Conservation (phyloP, 2,329 filamentous ascomycete genomes). For the Fusarium sp. region DNA sequence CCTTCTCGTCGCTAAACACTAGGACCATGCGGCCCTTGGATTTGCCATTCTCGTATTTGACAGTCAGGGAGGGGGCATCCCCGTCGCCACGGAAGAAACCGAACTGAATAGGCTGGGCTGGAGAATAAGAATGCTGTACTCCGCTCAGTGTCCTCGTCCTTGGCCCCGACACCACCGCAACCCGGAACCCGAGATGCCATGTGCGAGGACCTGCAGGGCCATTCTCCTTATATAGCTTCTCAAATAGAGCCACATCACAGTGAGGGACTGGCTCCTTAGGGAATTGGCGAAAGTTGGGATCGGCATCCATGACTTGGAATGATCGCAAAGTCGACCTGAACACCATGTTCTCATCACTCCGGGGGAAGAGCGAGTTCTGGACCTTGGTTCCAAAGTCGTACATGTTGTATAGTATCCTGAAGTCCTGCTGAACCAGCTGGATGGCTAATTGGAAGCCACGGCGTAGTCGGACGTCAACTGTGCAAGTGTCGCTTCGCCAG, state of each 20-base stretch:
- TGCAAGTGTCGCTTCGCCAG: constrained; percentile 77
- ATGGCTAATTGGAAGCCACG: constrained; percentile 80
- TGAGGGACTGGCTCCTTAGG: constrained; percentile 78
- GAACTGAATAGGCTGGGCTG: constrained; percentile 78
- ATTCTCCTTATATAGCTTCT: constrained; percentile 74
- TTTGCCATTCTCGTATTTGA: constrained; percentile 76
- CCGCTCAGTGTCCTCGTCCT: constrained; percentile 82
- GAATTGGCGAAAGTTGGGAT: constrained; percentile 77
- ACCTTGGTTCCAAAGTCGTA: constrained; percentile 87
- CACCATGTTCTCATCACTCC: constrained; percentile 75
- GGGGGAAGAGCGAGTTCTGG: constrained; percentile 75
- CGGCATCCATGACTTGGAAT: constrained; percentile 85
- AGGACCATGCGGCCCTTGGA: constrained; percentile 79
- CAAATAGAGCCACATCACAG: constrained; percentile 82
- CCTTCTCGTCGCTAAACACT: constrained; percentile 79
- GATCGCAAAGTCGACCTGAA: constrained; percentile 77
- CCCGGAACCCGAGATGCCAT: constrained; percentile 82
- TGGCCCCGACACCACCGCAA: constrained; percentile 82
- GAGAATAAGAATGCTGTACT: constrained; percentile 76
- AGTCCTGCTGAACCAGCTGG: constrained; percentile 81
- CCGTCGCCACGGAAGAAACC: constrained; percentile 80
- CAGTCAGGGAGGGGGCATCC: constrained; percentile 74
- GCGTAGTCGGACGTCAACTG: constrained; percentile 77
- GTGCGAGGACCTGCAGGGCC: constrained; percentile 79
- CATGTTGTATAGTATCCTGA: constrained; percentile 82